Evolutionary conservation across 768 basidiomycete species (phyloP).

Genomic region (Punctularia strigosozonata): DNA sequence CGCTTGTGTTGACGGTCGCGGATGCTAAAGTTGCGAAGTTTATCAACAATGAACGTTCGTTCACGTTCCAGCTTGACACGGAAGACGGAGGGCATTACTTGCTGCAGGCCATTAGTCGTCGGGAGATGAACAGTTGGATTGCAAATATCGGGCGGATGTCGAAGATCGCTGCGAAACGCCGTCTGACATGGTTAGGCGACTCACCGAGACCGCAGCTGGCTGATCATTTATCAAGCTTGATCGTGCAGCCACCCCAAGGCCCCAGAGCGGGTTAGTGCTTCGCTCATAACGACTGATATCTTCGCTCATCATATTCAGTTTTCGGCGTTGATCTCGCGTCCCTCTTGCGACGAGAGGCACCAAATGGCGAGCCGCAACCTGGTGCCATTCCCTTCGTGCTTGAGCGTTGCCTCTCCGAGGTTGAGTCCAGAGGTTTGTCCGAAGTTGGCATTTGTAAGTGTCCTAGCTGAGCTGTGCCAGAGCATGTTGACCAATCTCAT

Average conservation of each 20-base stretch:
- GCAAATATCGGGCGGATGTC: slow-evolving; percentile 62
- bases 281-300: slow-evolving; percentile 5
- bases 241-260: slow-evolving; percentile 48
- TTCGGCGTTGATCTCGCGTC: slow-evolving; percentile 71
- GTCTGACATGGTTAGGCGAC: slow-evolving; percentile 70
- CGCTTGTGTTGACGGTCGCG: slow-evolving; percentile 61
- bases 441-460: slow-evolving; percentile 78
- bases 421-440: slow-evolving; percentile 63
- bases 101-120: slow-evolving; percentile 58
- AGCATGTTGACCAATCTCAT: slow-evolving; percentile 1
- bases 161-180: slow-evolving; percentile 62
- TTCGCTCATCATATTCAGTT: slow-evolving; percentile 22
- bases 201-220: slow-evolving; percentile 62
- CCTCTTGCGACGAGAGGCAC: slow-evolving; percentile 54
- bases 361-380: slow-evolving; percentile 32
- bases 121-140: slow-evolving; percentile 71
- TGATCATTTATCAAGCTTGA: slow-evolving; percentile 60
- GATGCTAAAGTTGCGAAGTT: slow-evolving; percentile 61
- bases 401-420: slow-evolving; percentile 51
- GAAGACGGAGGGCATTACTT: slow-evolving; percentile 83
- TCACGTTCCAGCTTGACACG: slow-evolving; percentile 71
- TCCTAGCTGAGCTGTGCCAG: neutral
- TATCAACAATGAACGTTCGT: slow-evolving; percentile 74
- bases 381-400: slow-evolving; percentile 59
- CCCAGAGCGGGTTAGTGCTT: slow-evolving; percentile 55